Conservation (phyloP, 257 asterid genomes). For the Pogostemon cablin region DNA sequence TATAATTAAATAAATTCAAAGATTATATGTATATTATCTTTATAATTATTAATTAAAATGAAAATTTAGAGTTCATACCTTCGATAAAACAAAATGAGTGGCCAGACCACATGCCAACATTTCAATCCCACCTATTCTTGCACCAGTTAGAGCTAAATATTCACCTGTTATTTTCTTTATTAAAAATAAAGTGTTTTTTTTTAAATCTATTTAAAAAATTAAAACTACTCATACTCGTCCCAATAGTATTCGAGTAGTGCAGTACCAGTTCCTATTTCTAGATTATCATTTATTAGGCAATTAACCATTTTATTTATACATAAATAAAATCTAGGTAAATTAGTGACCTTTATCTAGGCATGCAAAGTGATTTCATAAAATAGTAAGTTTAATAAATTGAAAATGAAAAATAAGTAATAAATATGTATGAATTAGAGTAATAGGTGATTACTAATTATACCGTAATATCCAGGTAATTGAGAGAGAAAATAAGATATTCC, state of each 20-base stretch:
- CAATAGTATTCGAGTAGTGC: no score
- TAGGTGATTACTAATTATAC: not conserved
- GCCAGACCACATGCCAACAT: constrained; percentile 27
- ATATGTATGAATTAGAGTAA: not conserved
- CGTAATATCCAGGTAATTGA: constrained; percentile 9
- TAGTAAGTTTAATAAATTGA: not conserved
- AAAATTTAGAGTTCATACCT: not conserved
- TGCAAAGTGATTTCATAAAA: not conserved
- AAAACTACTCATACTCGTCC: no score
- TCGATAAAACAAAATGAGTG: constrained; percentile 20
- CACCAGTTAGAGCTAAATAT: constrained; percentile 21
- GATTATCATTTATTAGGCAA: not conserved
- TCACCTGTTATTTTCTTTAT: constrained; percentile 17
- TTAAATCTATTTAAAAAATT: not conserved
- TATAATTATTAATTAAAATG: no score
- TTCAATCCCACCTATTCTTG: constrained; percentile 20
- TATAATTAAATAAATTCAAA: not conserved
- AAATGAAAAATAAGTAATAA: not conserved
- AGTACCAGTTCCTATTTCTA: no score
- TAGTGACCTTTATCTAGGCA: not conserved
- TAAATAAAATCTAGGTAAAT: not conserved
- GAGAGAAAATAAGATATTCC: constrained; percentile 26
- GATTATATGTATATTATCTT: no score
- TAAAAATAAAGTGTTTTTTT: not conserved
- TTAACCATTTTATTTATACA: not conserved